Conservation (phyloP, 2,329 filamentous ascomycete species). For the Aspergillus pseudoterreus region DNA sequence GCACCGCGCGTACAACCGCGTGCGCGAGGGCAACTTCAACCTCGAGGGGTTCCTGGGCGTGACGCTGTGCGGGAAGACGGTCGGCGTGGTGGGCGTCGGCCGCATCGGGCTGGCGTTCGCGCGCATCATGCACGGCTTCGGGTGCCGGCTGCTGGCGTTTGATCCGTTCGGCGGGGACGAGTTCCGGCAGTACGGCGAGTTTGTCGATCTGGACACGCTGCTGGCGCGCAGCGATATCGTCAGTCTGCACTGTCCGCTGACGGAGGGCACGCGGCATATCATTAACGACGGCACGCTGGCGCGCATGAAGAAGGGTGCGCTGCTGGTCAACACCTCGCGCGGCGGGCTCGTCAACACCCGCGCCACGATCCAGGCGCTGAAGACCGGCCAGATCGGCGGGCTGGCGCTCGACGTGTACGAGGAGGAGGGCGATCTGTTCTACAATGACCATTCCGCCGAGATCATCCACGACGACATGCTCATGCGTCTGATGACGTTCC, state of each 20-base stretch:
- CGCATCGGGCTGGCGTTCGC: constrained; percentile 62
- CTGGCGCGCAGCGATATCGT: constrained; percentile 58
- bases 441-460: constrained; percentile 61
- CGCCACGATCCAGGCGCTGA: constrained; percentile 59
- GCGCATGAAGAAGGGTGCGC: constrained; percentile 56
- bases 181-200: constrained; percentile 50
- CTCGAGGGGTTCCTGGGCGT: constrained; percentile 58
- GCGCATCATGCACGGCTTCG: constrained; percentile 61
- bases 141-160: constrained; percentile 59
- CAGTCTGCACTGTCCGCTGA: constrained; percentile 64
- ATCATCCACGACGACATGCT: constrained; percentile 65
- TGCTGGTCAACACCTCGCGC: constrained; percentile 64
- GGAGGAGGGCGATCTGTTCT: constrained; percentile 57
- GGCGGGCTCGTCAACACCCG: constrained; percentile 61
- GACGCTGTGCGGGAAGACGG: constrained; percentile 62
- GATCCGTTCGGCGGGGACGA: constrained; percentile 54
- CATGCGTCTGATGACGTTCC: constrained; percentile 65
- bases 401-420: constrained; percentile 68
- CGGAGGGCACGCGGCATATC: constrained; percentile 56
- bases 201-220: constrained; percentile 53
- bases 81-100: constrained; percentile 63
- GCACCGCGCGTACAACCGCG: constrained; percentile 65
- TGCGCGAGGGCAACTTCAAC: constrained; percentile 65
- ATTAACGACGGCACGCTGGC: constrained; percentile 54
- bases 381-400: constrained; percentile 57